Evolutionary conservation across 2,329 filamentous ascomycete genomes (phyloP).

Genomic region (Fusarium algeriense): DNA sequence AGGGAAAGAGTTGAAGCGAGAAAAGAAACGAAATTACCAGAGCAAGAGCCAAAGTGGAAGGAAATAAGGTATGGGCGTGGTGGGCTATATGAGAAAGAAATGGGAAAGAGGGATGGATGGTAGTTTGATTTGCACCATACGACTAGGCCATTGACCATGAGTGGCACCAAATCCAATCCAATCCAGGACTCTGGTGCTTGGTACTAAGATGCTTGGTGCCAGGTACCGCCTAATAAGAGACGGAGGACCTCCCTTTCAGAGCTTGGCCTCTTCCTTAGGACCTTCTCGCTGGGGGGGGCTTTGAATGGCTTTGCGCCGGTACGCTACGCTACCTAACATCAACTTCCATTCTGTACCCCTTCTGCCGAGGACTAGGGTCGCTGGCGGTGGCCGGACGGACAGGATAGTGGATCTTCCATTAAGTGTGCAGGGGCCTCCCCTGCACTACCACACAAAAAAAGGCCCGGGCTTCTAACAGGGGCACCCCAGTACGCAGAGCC

Average conservation of each 20-base stretch:
- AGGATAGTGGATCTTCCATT: conserved; percentile 35
- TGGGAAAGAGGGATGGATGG: conserved; percentile 11
- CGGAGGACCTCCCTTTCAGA: conserved; percentile 40
- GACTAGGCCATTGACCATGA: conserved; percentile 43
- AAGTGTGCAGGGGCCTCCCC: conserved; percentile 32
- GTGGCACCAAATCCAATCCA: conserved; percentile 28
- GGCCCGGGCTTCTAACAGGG: conserved; percentile 32
- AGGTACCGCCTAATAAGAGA: conserved; percentile 20
- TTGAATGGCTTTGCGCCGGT: conserved; percentile 28
- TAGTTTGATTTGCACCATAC: conserved; percentile 48
- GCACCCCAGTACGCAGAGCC: conserved; percentile 14
- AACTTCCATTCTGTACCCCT: conserved; percentile 31
- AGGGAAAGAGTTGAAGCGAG: conserved; percentile 31
- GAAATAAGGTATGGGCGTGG: conserved; percentile 36
- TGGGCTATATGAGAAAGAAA: conserved; percentile 43
- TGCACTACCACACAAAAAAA: conserved; percentile 27
- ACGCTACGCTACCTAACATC: conserved; percentile 16
- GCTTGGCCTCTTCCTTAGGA: conserved; percentile 32
- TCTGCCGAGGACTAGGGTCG: conserved; percentile 31
- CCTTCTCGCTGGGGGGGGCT: conserved; percentile 1
- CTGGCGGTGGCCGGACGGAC: conserved; percentile 40
- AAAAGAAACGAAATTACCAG: conserved; percentile 40
- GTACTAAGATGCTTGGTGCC: conserved; percentile 42
- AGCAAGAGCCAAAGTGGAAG: conserved; percentile 38
- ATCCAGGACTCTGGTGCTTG: conserved; percentile 39